These are phyloP conservation scores for Monosporascus cannonballus DNA, from an alignment of 2,329 filamentous ascomycete genomes.

Conservation along the genomic window DNA sequence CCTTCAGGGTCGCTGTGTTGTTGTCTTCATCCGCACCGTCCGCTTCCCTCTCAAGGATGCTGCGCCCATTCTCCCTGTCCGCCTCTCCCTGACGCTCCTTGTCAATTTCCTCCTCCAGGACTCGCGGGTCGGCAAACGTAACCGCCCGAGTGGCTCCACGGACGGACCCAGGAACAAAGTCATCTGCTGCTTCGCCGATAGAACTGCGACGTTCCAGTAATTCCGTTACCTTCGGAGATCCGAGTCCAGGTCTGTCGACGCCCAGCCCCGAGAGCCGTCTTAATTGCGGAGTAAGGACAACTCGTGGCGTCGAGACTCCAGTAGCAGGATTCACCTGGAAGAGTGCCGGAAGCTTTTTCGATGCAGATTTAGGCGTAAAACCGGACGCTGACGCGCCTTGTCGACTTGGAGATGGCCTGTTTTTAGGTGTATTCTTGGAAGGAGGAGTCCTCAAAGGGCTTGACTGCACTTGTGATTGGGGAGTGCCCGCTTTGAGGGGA, in stretches of 20 bases:
- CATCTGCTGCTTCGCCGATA: conserved; percentile 58
- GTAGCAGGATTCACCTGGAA: conserved; percentile 33
- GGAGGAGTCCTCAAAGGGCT: conserved; percentile 45
- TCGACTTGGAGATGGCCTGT: conserved; percentile 43
- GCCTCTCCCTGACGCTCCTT: conserved; percentile 55
- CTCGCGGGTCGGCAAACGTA: conserved; percentile 59
- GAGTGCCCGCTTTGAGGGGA: conserved; percentile 33
- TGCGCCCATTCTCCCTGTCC: conserved; percentile 53
- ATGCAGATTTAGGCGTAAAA: conserved; percentile 18
- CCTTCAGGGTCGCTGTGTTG: conserved; percentile 60
- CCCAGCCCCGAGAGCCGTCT: conserved; percentile 62
- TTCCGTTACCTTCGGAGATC: conserved; percentile 67
- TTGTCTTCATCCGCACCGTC: conserved; percentile 51
- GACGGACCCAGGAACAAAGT: conserved; percentile 48
- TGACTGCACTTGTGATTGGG: conserved; percentile 34
- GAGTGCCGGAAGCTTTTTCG: conserved; percentile 24
- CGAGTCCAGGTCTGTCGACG: conserved; percentile 63
- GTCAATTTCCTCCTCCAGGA: conserved; percentile 58
- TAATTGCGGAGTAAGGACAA: conserved; percentile 56
- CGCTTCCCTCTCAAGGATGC: conserved; percentile 47
- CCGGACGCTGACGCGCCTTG: conserved; percentile 16
- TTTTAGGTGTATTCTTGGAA: conserved; percentile 37
- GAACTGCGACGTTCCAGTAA: conserved; percentile 66
- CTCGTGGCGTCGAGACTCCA: conserved; percentile 54
- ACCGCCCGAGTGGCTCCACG: conserved; percentile 41